These are phyloP conservation scores for Debaryomyces psychrophilus DNA, from an alignment of 1,139 yeast species.

Conservation along the genomic window DNA sequence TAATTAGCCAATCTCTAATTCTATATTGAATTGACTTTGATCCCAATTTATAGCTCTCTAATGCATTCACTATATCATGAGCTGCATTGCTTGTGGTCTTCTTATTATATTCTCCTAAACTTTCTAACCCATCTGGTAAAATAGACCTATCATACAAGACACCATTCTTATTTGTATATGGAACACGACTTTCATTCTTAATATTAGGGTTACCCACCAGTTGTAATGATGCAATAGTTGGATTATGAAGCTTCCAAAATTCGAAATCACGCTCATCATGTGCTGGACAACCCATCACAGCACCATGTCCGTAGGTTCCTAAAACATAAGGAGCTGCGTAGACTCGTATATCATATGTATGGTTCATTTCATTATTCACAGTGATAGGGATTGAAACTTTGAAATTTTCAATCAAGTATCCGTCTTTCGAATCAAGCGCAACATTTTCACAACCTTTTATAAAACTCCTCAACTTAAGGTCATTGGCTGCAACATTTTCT, in stretches of 20 bases:
- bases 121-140: conserved; percentile 29
- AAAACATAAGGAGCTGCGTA: conserved; percentile 91
- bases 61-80: conserved; percentile 41
- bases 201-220: conserved; percentile 41
- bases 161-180: conserved; percentile 59
- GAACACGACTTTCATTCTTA: conserved; percentile 22
- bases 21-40: conserved; percentile 55
- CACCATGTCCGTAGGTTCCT: conserved; percentile 82
- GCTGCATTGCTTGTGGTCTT: conserved; percentile 56
- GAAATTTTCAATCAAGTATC: conserved; percentile 53
- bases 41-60: conserved; percentile 49
- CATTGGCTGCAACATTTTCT: conserved; percentile 31
- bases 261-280: conserved; percentile 83
- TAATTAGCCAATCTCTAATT: conserved; percentile 89
- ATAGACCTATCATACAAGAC: conserved; percentile 42
- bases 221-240: conserved; percentile 41
- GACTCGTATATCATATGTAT: conserved; percentile 56
- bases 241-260: conserved; percentile 73
- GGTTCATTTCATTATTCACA: conserved; percentile 20
- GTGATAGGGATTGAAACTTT: conserved; percentile 66
- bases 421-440: conserved; percentile 61
- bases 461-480: conserved; percentile 49
- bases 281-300: conserved; percentile 98
- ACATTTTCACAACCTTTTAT: conserved; percentile 41
- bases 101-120: conserved; percentile 57